Evolutionary conservation across 306 rosid species (phyloP), one percentile per base, ranked within the genome.

Genomic region (Ormosia emarginata): DNA sequence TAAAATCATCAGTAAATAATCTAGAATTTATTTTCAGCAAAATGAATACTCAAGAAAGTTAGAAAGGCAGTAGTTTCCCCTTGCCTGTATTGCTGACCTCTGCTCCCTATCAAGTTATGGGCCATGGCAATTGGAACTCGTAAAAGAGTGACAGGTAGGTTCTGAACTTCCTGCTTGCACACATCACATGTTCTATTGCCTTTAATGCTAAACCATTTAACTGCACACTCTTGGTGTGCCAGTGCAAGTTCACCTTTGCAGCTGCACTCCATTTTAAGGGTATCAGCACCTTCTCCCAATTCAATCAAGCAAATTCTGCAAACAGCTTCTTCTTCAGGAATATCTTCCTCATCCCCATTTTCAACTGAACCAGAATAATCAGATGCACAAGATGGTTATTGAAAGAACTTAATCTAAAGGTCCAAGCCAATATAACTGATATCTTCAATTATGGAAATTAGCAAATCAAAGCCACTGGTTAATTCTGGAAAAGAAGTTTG

Each of bases 241-340:
- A 90, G 74, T 17, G 97, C 97, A 81, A 92, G 94, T 80, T 88
- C 97, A 18, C 97, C 97, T 86, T 83, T 92, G 83, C 97, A 92
- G 86, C 91, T 90, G 83, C 94, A 92, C 80, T 85, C 97, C 90
- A 92, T 81, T 88, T 88, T 90, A 24, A 92, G 87, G 13, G 94
- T 88, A 34, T 88, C 88, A 13, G 78, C 71, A 41, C 85, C 89
- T 79, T 86, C 92, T 24, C 90, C 88, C 2, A 92, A 82, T 73
- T 92, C 97, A 50, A 86, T 70, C 34, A 86, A 81, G 81, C 94
- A 90, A 79, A 92, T 90, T 84, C 97, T 88, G 83, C 94, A 92
- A 69, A 89, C 91, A 11, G 92, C 92, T 82, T 84, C 90, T 74
- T 87, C 92, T 75, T 82, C 91, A 3, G 81, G 86, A 71, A 88